phyloP scores from a whole-genome alignment of 2,329 filamentous ascomycete species.

The Knufia petricola region DNA sequence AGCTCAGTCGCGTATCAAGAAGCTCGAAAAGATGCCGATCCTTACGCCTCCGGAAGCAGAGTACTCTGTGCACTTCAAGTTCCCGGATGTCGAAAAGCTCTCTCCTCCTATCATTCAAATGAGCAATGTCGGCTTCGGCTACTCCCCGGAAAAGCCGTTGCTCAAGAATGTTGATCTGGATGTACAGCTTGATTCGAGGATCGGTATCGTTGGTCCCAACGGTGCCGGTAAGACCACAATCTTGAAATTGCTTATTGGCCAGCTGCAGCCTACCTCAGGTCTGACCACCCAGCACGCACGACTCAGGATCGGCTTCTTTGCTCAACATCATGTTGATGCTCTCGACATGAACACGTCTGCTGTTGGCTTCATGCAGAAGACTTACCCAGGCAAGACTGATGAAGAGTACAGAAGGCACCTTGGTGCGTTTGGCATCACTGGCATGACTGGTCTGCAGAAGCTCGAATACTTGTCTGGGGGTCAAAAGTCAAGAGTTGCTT shows the following conservation, averaged over 20 bases:
- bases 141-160: constrained; percentile 67
- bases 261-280: constrained; percentile 65
- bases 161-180: constrained; percentile 84
- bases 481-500: constrained; percentile 96
- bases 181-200: constrained; percentile 94
- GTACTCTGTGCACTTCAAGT: constrained; percentile 93
- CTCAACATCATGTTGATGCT: constrained; percentile 95
- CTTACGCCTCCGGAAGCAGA: constrained; percentile 83
- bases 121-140: constrained; percentile 85
- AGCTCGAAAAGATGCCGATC: constrained; percentile 91
- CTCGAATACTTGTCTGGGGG: constrained; percentile 91
- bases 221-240: constrained; percentile 97
- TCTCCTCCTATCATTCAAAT: constrained; percentile 98
- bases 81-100: constrained; percentile 94
- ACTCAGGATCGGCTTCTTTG: constrained; percentile 89
- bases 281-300: constrained; percentile 82
- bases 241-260: constrained; percentile 91
- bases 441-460: constrained; percentile 92
- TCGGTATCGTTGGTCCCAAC: constrained; percentile 98
- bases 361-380: constrained; percentile 92
- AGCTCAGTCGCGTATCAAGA: constrained; percentile 97
- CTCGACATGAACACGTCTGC: constrained; percentile 81
- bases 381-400: constrained; percentile 80
- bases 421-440: constrained; percentile 75
- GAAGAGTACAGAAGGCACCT: constrained; percentile 95